A percentile compares a stretch with the other conserved stretches of the same genome.
These are phyloP conservation scores for Cryptococcus maquisensis DNA, from an alignment of 1,284 basidiomycete species.

Conservation along the genomic window DNA sequence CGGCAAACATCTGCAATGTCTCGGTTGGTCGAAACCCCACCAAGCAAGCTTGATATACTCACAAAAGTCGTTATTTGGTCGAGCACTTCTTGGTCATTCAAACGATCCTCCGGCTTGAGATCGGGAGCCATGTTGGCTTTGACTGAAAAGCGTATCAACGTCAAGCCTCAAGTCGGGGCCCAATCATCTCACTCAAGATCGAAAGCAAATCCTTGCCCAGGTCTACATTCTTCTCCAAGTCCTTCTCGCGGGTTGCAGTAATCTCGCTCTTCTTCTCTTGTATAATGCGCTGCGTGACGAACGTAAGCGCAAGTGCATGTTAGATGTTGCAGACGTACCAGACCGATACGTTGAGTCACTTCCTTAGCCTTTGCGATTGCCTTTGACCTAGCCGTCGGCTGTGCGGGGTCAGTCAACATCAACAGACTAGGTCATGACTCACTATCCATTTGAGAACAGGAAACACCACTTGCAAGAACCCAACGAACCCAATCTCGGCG, in stretches of 20 bases:
- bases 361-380: conserved; percentile 48
- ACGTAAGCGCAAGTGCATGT: not conserved
- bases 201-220: conserved; percentile 49
- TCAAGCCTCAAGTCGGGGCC: not conserved
- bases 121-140: conserved; percentile 58
- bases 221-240: conserved; percentile 50
- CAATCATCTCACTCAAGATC: conserved; percentile 52
- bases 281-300: conserved; percentile 51
- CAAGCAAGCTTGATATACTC: conserved; percentile 12
- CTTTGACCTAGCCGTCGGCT: conserved; percentile 44
- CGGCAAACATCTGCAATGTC: conserved; percentile 46
- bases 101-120: conserved; percentile 51
- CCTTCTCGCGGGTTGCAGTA: conserved; percentile 6
- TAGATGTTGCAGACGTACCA: conserved; percentile 24
- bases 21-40: not conserved
- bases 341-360: conserved; percentile 58
- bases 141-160: conserved; percentile 48
- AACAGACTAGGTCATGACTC: conserved; percentile 26
- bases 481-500: conserved; percentile 52
- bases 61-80: conserved; percentile 75
- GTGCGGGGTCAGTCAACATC: not conserved
- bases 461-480: conserved; percentile 61
- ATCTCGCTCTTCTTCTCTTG: conserved; percentile 52
- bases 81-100: conserved; percentile 63
- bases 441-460: conserved; percentile 58